phyloP scores from a whole-genome alignment of 305 asterid species.

The Fraxinus floribunda region DNA sequence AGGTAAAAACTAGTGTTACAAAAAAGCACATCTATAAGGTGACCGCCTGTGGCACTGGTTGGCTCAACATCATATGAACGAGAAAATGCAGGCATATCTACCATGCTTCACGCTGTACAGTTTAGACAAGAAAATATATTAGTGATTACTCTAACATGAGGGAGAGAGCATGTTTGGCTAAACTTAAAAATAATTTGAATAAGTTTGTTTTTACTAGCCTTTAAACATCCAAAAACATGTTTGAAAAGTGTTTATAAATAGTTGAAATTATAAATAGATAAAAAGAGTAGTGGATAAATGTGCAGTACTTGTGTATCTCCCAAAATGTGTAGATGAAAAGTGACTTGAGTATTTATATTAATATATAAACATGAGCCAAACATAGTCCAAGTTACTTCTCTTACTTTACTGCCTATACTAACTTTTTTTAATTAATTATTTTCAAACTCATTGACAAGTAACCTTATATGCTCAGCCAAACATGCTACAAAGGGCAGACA shows the following conservation, averaged over 20 bases:
- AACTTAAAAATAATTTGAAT: background rate
- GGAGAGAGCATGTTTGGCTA: background rate
- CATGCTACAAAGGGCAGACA: constrained; percentile 48
- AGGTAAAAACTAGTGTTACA: background rate
- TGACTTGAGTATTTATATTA: background rate
- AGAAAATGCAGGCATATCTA: background rate
- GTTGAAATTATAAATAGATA: background rate
- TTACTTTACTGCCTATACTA: background rate
- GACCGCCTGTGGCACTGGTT: background rate
- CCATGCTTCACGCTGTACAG: background rate
- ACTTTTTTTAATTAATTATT: background rate
- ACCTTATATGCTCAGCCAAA: background rate
- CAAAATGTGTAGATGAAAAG: background rate
- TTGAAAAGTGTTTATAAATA: background rate
- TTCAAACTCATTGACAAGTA: background rate
- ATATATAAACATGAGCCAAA: background rate
- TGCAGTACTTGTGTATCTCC: background rate
- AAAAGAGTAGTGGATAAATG: background rate
- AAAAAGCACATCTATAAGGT: background rate
- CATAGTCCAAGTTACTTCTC: background rate
- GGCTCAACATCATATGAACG: background rate
- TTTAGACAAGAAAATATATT: background rate
- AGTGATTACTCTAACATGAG: background rate
- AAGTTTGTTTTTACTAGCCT: background rate
- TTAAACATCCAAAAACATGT: background rate